Base-by-base conservation (phyloP, 352 stramenopile genomes). In the Pseudoperonospora humuli region DNA sequence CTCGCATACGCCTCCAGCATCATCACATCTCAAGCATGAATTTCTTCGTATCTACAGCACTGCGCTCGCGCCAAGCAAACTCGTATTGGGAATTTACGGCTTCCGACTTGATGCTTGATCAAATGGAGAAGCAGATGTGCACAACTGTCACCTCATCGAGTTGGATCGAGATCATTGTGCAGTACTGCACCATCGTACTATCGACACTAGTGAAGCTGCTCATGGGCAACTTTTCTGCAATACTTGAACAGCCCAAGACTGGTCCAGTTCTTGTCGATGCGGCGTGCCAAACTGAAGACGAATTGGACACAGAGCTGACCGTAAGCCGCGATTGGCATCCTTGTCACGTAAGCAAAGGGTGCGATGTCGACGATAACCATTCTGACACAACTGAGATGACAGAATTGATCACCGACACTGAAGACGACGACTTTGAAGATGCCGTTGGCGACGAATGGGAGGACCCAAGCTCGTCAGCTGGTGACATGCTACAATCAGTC, bases 351-450 rank as follows among this genome's bases (percentile, higher is more conserved):
- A 37, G 44, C 38, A 44, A 37, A 36, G 54, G 50, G 36, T 28
- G 34, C 13, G n/a, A 32, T 17, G 43, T 50, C 11, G 45, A 51
- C 21, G 56, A 81, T 52, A 64, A 39, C 34, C 40, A 55, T 25
- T 81, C 70, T 7, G 70, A 39, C 47, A 72, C 65, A 15, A 78
- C 65, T 7, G 73, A 85, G 20, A 50, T 48, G 17, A 77, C 70
- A 0, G 73, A 85, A 5, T 32, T 63, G 33, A 57, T 73, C 15
- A 83, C 51, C 18, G 66, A 81, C 19, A 43, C 23, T 1, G 53
- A 71, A 34, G 47, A 44, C 35, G 60, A 61, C 24, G 43, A 55
- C 21, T 44, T 64, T 17, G 41, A 58, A 19, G 42, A 59, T 8
- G 23, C 34, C 13, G 51, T 68, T 13, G 49, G 23, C n/a, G 47